Evolutionary conservation across 1,284 basidiomycete species (phyloP).

Genomic region (Paramarasmius palmivorus): DNA sequence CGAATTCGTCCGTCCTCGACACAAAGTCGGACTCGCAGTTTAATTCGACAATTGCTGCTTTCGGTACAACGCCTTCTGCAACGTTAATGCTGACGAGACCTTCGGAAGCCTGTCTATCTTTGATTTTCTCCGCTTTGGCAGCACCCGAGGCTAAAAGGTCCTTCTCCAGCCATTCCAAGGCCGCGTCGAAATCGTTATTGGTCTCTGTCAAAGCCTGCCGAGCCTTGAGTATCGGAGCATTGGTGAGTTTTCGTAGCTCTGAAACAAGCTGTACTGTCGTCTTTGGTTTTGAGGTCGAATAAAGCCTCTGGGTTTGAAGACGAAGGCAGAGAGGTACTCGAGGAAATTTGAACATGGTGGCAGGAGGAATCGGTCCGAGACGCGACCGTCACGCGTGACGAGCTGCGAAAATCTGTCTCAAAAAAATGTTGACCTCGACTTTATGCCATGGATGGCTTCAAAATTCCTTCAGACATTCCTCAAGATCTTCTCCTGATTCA

Average conservation of each 20-base stretch:
- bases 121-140: constrained; percentile 84
- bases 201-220: constrained; percentile 81
- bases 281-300: constrained; percentile 44
- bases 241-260: constrained; percentile 79
- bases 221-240: constrained; percentile 86
- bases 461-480: constrained; percentile 56
- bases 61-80: constrained; percentile 58
- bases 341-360: constrained; percentile 10
- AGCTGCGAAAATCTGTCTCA: not conserved
- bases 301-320: constrained; percentile 24
- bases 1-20: constrained; percentile 84
- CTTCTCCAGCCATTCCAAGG: constrained; percentile 80
- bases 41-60: constrained; percentile 88
- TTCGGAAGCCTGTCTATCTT: constrained; percentile 70
- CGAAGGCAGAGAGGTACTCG: constrained; percentile 3
- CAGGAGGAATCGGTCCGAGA: not conserved
- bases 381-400: not conserved
- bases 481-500: constrained; percentile 76
- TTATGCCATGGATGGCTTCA: constrained; percentile 46
- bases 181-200: constrained; percentile 74
- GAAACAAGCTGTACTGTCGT: constrained; percentile 77
- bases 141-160: constrained; percentile 74
- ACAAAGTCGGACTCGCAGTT: constrained; percentile 99
- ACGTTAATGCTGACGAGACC: constrained; percentile 81
- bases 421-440: constrained; percentile 17